These are phyloP conservation scores for Brettanomyces naardenensis DNA, from an alignment of 805 yeast genomes.

Conservation along the genomic window DNA sequence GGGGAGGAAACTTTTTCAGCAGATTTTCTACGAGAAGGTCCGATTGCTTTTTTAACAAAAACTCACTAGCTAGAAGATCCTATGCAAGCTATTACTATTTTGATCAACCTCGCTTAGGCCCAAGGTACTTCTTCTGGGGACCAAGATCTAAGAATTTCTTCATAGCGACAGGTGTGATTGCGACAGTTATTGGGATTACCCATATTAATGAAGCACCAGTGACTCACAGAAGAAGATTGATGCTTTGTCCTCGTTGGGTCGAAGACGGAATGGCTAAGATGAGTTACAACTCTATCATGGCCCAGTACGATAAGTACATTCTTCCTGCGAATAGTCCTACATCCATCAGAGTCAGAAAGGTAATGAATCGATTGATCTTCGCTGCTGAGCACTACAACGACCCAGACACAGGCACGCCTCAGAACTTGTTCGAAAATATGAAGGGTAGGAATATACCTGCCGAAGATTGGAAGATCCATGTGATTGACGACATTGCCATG, in stretches of 20 bases:
- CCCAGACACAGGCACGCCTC: conserved; percentile 23
- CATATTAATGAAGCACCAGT: conserved; percentile 76
- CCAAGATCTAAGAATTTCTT: conserved; percentile 16
- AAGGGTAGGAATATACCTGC: conserved; percentile 20
- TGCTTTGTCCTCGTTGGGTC: conserved; percentile 60
- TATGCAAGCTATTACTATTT: conserved; percentile 19
- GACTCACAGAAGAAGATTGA: conserved; percentile 61
- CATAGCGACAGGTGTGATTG: conserved; percentile 26
- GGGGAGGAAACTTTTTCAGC: no score
- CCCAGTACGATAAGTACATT: conserved; percentile 42
- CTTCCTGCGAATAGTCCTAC: conserved; percentile 60
- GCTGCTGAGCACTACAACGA: conserved; percentile 40
- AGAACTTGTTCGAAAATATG: conserved; percentile 18
- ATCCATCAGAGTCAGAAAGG: conserved; percentile 42
- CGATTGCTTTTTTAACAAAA: no score
- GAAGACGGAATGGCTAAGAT: conserved; percentile 57
- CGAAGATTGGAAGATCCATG: conserved; percentile 71
- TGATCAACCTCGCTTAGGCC: conserved; percentile 8
- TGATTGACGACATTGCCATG: conserved; percentile 50
- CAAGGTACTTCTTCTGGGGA: conserved; percentile 1
- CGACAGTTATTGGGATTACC: conserved; percentile 35
- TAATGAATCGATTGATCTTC: conserved; percentile 58
- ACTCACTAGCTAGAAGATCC: no score
- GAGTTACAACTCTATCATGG: conserved; percentile 53
- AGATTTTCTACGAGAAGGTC: no score